Conservation (phyloP, 108 stramenopile genomes). For the Nannochloropsis gaditana region DNA sequence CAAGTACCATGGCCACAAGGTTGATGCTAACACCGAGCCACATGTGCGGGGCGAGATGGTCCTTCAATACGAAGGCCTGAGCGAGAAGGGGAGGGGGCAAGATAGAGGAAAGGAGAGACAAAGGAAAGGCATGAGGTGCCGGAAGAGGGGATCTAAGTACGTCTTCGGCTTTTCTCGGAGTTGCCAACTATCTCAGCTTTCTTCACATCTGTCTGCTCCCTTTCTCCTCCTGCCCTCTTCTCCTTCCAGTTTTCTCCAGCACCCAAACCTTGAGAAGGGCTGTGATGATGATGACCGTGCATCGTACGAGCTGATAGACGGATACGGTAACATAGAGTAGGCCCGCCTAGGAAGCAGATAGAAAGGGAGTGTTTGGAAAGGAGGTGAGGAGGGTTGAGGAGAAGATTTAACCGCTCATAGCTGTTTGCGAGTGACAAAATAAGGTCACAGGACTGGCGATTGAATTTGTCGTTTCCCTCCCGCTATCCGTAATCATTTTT, state of each 20-base stretch:
- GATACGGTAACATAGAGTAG: constrained; percentile 54
- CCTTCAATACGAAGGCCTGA: constrained; percentile 44
- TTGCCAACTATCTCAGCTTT: neutral
- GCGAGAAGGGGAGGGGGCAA: neutral
- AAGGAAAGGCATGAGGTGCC: neutral
- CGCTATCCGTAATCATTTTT: neutral
- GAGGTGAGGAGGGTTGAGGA: neutral
- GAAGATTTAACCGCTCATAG: constrained; percentile 13
- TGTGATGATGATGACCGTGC: constrained; percentile 54
- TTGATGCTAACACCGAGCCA: constrained; percentile 53
- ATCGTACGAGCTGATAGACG: constrained; percentile 52
- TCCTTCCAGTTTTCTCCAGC: neutral
- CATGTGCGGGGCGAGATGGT: constrained; percentile 46
- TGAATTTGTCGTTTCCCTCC: neutral
- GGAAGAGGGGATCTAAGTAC: neutral
- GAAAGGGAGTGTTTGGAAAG: neutral
- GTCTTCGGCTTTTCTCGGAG: neutral
- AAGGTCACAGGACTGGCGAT: neutral
- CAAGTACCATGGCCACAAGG: constrained; percentile 52
- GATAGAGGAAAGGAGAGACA: neutral
- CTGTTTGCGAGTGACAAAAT: neutral
- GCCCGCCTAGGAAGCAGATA: constrained; percentile 29
- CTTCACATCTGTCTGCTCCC: neutral
- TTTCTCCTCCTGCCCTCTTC: neutral
- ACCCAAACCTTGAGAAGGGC: constrained; percentile 45